Conservation (phyloP, 305 asterid species). For the Andrographis paniculata region DNA sequence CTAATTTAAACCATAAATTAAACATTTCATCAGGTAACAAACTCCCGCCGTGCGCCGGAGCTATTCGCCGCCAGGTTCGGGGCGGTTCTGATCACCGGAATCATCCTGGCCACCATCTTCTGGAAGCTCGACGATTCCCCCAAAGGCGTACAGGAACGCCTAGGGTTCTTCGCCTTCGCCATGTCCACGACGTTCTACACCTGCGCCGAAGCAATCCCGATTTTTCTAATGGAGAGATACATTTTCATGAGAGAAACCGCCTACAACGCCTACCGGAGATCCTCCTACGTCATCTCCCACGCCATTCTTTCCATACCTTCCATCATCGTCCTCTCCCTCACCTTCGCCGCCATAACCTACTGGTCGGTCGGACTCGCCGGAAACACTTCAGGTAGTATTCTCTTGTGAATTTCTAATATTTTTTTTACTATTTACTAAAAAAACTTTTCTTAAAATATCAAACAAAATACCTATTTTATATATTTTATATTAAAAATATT, state of each 20-base stretch:
- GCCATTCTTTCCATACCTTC: constrained; percentile 41
- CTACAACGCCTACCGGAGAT: constrained; percentile 52
- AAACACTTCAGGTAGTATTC: no score
- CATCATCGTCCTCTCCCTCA: constrained; percentile 25
- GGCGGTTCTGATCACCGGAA: constrained; percentile 55
- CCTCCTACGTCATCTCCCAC: constrained; percentile 46
- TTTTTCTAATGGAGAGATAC: constrained; percentile 43
- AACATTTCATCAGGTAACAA: no score
- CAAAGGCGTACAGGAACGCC: constrained; percentile 61
- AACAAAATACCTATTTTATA: no score
- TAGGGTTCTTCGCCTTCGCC: constrained; percentile 66
- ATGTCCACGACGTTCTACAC: constrained; percentile 63
- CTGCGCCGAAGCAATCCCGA: constrained; percentile 51
- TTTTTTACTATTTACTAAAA: no score
- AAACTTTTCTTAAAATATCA: no score
- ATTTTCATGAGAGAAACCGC: constrained; percentile 60
- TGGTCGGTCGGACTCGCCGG: constrained; percentile 53
- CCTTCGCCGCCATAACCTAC: constrained; percentile 38
- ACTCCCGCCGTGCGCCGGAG: constrained; percentile 70
- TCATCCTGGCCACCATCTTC: constrained; percentile 64
- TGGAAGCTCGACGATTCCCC: constrained; percentile 54
- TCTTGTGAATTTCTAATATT: no score
- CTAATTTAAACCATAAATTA: no score
- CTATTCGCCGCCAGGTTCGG: constrained; percentile 58
- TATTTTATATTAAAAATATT: no score